Evolutionary conservation across 2,329 filamentous ascomycete species (phyloP).

Genomic region (Fusarium tuaranense): DNA sequence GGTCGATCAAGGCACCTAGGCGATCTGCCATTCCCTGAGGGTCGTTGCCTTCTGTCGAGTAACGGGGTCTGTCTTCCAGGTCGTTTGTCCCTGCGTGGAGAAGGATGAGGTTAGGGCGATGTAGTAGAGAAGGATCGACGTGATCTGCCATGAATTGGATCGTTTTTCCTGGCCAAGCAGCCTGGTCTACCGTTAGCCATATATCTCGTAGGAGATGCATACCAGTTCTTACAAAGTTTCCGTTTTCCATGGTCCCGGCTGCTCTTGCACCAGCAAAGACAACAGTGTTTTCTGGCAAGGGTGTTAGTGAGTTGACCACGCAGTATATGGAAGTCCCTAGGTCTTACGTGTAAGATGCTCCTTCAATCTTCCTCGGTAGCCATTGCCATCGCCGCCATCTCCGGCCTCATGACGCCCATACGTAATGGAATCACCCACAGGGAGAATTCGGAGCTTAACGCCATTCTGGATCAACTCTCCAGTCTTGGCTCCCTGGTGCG

Average conservation of each 20-base stretch:
- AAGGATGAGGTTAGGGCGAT: neutral
- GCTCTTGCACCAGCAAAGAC: neutral
- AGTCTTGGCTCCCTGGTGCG: neutral
- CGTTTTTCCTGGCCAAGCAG: neutral
- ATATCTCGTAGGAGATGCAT: too few species aligned
- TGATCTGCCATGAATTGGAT: neutral
- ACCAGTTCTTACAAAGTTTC: neutral
- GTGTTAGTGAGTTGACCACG: neutral
- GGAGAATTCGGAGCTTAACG: neutral
- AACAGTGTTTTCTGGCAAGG: neutral
- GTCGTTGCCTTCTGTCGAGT: neutral
- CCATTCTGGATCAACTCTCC: neutral
- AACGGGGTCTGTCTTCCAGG: neutral
- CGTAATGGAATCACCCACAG: neutral
- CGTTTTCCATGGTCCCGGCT: neutral
- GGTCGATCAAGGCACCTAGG: neutral
- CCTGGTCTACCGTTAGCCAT: neutral
- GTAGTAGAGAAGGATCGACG: neutral
- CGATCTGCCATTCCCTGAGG: neutral
- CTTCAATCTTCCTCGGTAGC: neutral
- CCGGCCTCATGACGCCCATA: neutral
- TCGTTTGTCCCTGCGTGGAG: neutral
- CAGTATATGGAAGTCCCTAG: too few species aligned
- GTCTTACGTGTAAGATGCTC: neutral
- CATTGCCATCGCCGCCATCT: neutral